Evolutionary conservation across 2,329 filamentous ascomycete species (phyloP), one percentile per base, ranked within the genome.

Genomic region (Aspergillus melleus): DNA sequence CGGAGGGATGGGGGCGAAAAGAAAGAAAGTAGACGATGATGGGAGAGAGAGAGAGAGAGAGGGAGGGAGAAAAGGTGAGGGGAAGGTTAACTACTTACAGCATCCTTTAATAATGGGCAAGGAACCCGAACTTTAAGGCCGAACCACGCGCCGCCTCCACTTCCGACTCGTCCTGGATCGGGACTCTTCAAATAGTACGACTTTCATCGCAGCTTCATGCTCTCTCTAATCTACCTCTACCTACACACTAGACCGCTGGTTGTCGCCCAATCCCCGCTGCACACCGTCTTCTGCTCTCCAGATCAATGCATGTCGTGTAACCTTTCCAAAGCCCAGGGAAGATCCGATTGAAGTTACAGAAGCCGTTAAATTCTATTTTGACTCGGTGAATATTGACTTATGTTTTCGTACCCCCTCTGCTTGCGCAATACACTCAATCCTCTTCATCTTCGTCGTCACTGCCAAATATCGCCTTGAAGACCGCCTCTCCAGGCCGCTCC

Each of bases 381-480:
- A 42, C 36, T 42, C 36, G 36, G 36, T 42, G 36, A 42, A 42
- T 42, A 42, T 42, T 8, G 36, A 42, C 12, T 42, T 14, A 16
- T 42, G 14, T 2, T 42, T 36, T 36, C 14, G 11, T 36, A 36
- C 12, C 16, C 36, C 36, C 36, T 54, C 24, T 14, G 6, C 14
- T 30, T 12, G 53, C 49, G 39, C 58, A 20, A 58, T 49, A 19
- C 59, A 51, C 26, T 69, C 59, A 51, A 22, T 69, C 70, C 14
- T 79, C 77, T 30, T 85, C 79, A 58, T 91, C 89, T 67, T 91
- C 90, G 64, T 90, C 89, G 70, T 90, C 90, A 72, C 92, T 91
- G 6, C 93, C 94, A 83, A 98, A 98, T 30, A 98, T 92, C n/a
- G 92, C 91, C 66, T 86, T 91, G 68, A 97, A 92, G 0, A 97